Evolutionary conservation across 2,329 filamentous ascomycete genomes (phyloP), one percentile per base, ranked within the genome.

Genomic region (Thielaviopsis punctulata): DNA sequence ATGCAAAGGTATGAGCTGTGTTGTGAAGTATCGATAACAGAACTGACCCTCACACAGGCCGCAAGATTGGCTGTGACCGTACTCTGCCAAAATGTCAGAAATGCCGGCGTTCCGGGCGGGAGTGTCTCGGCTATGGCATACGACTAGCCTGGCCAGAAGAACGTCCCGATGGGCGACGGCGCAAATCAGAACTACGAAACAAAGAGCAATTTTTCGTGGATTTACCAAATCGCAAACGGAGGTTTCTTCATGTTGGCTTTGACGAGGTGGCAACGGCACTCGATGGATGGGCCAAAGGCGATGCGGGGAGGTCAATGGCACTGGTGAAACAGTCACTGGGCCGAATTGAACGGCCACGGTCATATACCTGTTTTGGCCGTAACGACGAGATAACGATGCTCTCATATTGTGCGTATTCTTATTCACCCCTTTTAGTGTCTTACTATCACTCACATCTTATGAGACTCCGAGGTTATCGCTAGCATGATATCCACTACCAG

Each of bases 1-100:
- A 22, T 52, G 49, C 49, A 52, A 52, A 39, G 27, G 49, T 52
- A 52, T 18, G 21, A 21, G 36, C 15, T 19, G 15, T 24, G 15
- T 24, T 23, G n/a, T 2, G 19, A 48, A 15, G 5, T 3, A n/a
- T 9, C 9, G 12, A 19, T 3, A 9, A 3, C 3, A 45, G 19
- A 10, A n/a, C 7, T n/a, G 15, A 46, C 19, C 22, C 25, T 51
- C 41, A 36, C 41, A 41, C 59, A 72, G 69, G 65, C 55, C 68
- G 69, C 52, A 72, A 72, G 58, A 68, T 72, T 54, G 69, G 69
- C 45, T 72, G 70, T 56, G 70, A 73, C 59, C 65, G 66, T 50
- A 60, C 61, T 13, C 60, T 66, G 22, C 70, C 70, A 3, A 57
- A 59, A 21, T 73, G 70, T 60, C 61, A 64, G 46, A 71, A 71